Base-by-base conservation (phyloP, 306 rosid species). In the Myrica gale region DNA sequence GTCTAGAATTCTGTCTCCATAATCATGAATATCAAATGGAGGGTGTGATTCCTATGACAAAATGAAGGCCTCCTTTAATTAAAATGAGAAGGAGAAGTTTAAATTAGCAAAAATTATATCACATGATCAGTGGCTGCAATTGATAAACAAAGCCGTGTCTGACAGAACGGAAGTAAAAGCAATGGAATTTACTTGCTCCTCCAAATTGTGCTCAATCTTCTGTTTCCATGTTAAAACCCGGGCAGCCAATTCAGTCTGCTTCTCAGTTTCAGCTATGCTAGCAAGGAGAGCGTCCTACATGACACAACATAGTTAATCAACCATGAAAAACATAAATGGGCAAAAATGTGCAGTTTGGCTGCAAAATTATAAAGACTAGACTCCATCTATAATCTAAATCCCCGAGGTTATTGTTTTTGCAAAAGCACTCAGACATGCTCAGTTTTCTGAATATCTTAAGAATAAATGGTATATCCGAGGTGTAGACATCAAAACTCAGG, bases 211-310 rank as follows among this genome's bases (percentile, higher is more conserved):
- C 87, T 95, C 99, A 79, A 95, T 87, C 78, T 85, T 92, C 69
- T 92, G 97, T 83, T 92, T 95, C 97, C 99, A 92, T 41, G 91
- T 84, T 32, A 96, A 89, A 74, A 95, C 96, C 82, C 93, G 90
- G 69, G 91, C 71, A 73, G 93, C 97, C 83, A 92, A 84, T 87
- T 88, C 97, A 47, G 93, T 89, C 76, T 90, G 99, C 80, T 88
- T 89, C 92, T 95, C 99, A 3, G 83, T 84, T 86, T 95, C 88
- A 45, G 96, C 91, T 70, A 95, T 90, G 89, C 87, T 92, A 74
- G 97, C 97, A 48, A 95, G 93, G 73, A 95, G 90, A 81, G 96
- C 79, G 48, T 92, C 90, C 99, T 92, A 69, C 51, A 72, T 9
- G 41, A 76, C 52, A 80, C 70, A 75, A 69, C 46, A 56, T 41